Evolutionary conservation across 2,329 filamentous ascomycete species (phyloP).

Genomic region (Trichoderma aggressivum): DNA sequence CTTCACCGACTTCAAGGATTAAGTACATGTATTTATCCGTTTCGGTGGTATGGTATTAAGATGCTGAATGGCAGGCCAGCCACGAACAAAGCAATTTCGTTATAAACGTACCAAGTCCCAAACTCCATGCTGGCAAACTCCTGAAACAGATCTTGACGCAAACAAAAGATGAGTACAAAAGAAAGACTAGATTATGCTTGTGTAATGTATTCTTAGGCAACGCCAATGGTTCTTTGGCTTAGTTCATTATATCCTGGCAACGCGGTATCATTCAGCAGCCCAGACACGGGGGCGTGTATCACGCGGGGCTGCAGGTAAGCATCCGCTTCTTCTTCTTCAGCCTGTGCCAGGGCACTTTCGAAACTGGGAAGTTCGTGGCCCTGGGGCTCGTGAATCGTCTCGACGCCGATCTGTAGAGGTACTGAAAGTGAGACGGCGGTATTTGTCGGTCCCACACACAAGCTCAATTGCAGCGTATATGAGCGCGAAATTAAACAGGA

Average conservation of each 20-base stretch:
- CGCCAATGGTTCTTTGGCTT: conserved; percentile 24
- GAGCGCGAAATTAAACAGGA: conserved; percentile 54
- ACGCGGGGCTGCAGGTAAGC: conserved; percentile 42
- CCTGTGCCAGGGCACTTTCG: conserved; percentile 43
- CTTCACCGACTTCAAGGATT: not conserved
- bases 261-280: conserved; percentile 32
- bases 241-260: conserved; percentile 42
- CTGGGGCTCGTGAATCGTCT: conserved; percentile 33
- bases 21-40: not conserved
- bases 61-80: not conserved
- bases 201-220: not conserved
- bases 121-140: conserved; percentile 2
- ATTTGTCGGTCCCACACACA: conserved; percentile 43
- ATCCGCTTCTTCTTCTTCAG: conserved; percentile 44
- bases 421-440: conserved; percentile 44
- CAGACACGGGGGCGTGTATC: conserved; percentile 33
- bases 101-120: not conserved
- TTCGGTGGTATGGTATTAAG: not conserved
- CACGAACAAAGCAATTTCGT: not conserved
- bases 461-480: conserved; percentile 49
- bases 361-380: conserved; percentile 46
- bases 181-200: not conserved
- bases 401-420: conserved; percentile 51
- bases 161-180: not conserved
- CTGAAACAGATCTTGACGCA: not conserved